phyloP scores from a whole-genome alignment of 1,284 basidiomycete genomes.

The Marasmius oreades region DNA sequence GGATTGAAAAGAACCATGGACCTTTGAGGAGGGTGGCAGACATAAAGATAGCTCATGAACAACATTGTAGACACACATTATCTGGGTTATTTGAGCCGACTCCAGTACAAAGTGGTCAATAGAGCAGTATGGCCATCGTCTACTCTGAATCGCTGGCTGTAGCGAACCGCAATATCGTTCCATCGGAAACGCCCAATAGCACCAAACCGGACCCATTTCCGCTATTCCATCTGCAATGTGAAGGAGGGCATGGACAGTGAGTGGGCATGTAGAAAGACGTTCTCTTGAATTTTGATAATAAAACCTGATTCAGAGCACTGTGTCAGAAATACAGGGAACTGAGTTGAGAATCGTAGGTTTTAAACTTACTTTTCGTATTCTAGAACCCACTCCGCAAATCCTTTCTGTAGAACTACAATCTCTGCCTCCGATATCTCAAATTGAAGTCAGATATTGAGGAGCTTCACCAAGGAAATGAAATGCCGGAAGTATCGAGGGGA shows the following conservation, averaged over 20 bases:
- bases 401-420: conserved; percentile 26
- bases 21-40: too few relatives aligned
- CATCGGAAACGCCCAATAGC: conserved; percentile 42
- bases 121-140: too few relatives aligned
- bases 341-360: not conserved
- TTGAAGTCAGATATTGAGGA: conserved; percentile 37
- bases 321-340: too few relatives aligned
- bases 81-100: too few relatives aligned
- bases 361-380: conserved; percentile 37
- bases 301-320: conserved; percentile 24
- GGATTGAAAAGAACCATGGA: too few relatives aligned
- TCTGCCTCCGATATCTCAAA: conserved; percentile 34
- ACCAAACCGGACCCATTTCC: conserved; percentile 35
- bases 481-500: conserved; percentile 38
- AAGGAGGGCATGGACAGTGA: conserved; percentile 39
- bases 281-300: conserved; percentile 34
- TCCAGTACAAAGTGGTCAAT: too few relatives aligned
- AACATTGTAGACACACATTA: too few relatives aligned
- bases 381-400: conserved; percentile 37
- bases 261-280: conserved; percentile 30
- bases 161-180: conserved; percentile 30
- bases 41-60: too few relatives aligned
- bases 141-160: conserved; percentile 22
- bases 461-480: conserved; percentile 35
- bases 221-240: conserved; percentile 34